Base-by-base conservation (phyloP, 495 filamentous ascomycete genomes). In the Xylaria palmicola region DNA sequence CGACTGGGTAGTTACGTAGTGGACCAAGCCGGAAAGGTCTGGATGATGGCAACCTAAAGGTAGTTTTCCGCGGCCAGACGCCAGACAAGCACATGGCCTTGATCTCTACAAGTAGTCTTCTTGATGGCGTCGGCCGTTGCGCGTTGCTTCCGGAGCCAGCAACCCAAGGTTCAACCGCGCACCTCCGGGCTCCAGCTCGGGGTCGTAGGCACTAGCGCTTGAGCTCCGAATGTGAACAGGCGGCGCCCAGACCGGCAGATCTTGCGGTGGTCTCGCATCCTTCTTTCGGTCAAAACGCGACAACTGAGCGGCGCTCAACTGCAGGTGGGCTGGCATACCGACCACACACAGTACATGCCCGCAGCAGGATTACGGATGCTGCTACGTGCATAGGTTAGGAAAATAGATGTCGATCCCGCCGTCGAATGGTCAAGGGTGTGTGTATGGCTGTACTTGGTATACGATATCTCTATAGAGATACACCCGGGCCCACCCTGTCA, bases 381-480 rank as follows among this genome's bases (percentile, higher is more conserved):
- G n/a, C n/a, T n/a, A 56, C 53, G 53, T 39, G 43, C 34, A 32
- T 51, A 6, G 34, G 53, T 30, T 32, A 32, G 13, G 37, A 22
- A 36, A 51, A 20, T 6, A 32, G 53, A 32, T 27, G 53, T 56
- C 39, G 53, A 56, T 56, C 53, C 48, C 39, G 27, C 44, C 39
- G 15, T 43, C 53, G 53, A 56, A 56, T 32, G 24, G 10, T 26
- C 37, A 56, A 26, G 53, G 53, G 34, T 44, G 39, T 34, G 12
- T 12, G 8, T 26, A 56, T 24, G 53, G 53, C 32, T 44, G 39
- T 34, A 19, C 6, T 3, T 26, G 43, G 53, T 56, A 56, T 59
- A 59, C 56, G 56, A 59, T 48, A 50, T 47, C 43, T 39, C 4
- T 47, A 48, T 59, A 59, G 43, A 22, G 20, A 48, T 32, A 59